These are phyloP conservation scores for Diaporthe longicolla DNA, from an alignment of 2,329 filamentous ascomycete species.

Conservation along the genomic window DNA sequence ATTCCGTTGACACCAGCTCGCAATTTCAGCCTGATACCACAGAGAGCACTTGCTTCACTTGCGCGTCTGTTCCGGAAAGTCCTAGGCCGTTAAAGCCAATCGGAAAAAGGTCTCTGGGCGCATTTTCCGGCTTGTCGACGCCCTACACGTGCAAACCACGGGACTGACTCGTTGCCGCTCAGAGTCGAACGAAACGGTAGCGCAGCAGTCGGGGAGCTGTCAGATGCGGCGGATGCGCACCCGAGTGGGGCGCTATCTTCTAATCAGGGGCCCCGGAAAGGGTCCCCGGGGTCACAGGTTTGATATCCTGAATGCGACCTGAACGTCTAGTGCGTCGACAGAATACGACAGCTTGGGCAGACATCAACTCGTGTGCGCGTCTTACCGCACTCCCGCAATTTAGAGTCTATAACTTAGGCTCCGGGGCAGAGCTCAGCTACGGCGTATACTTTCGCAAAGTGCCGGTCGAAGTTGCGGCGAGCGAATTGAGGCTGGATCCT, in stretches of 20 bases:
- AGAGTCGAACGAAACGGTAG: constrained; percentile 23
- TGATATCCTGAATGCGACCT: constrained; percentile 21
- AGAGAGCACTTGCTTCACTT: background rate
- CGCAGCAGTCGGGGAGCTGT: constrained; percentile 17
- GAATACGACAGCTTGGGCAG: constrained; percentile 21
- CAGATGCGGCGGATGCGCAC: constrained; percentile 23
- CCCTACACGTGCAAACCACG: background rate
- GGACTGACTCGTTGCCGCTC: constrained; percentile 25
- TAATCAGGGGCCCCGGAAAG: constrained; percentile 5
- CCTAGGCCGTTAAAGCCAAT: background rate
- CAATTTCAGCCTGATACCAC: constrained; percentile 20
- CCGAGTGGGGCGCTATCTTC: constrained; percentile 33
- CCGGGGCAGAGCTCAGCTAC: background rate
- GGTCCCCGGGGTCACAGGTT: constrained; percentile 24
- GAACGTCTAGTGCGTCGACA: constrained; percentile 3
- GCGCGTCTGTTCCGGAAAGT: background rate
- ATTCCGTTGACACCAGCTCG: constrained; percentile 3
- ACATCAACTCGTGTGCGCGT: background rate
- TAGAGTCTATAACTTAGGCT: constrained; percentile 11
- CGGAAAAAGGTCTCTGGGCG: background rate
- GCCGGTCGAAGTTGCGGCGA: background rate
- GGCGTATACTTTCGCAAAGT: constrained; percentile 9
- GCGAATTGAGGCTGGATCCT: background rate
- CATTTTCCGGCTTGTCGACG: background rate
- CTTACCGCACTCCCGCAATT: constrained; percentile 32